Evolutionary conservation across 169 alveolate species (phyloP), one percentile per base, ranked within the genome.

Genomic region (Plasmodium sp.): DNA sequence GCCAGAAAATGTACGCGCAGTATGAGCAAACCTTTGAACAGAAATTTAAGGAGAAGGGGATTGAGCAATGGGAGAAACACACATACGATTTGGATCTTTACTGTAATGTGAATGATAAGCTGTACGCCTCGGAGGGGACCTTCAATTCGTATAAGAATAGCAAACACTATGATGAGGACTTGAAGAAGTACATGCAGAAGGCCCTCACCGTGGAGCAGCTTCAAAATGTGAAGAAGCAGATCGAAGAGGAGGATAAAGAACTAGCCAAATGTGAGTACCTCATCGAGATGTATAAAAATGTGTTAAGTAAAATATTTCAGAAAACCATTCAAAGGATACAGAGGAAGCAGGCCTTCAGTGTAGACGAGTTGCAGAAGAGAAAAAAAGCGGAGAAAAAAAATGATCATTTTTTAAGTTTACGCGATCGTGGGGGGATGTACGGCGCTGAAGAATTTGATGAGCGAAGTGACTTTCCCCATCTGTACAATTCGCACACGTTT

Each of bases 161-260:
- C 51, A 96, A 95, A 95, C 97, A 96, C 43, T 97, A 97, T 74
- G 99, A 98, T 95, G 97, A 97, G 84, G 94, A 95, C 80, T 98
- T 99, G 36, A 98, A 98, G 92, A 97, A 97, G 67, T 99, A 98
- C 81, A 96, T 97, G 82, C 97, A 97, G 77, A 97, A 96, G 77
- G 93, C 62, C 73, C 91, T 96, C 81, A 92, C 96, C 31, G 82
- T 77, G 85, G 97, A 94, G 81, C 94, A 97, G 79, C 94, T 95
- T 67, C 92, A 97, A 84, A 97, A 96, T 31, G 84, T 96, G 27
- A 91, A 93, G 54, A 72, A 83, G 10, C 77, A 85, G 79, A 95
- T 93, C 18, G 92, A 83, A 48, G 96, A 93, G 41, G 96, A 93
- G 3, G 96, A 96, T 43, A 97, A 96, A 77, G 83, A 92, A 58